These are phyloP conservation scores for Adenanthera pavonina DNA, from an alignment of 306 rosid species.

Conservation along the genomic window DNA sequence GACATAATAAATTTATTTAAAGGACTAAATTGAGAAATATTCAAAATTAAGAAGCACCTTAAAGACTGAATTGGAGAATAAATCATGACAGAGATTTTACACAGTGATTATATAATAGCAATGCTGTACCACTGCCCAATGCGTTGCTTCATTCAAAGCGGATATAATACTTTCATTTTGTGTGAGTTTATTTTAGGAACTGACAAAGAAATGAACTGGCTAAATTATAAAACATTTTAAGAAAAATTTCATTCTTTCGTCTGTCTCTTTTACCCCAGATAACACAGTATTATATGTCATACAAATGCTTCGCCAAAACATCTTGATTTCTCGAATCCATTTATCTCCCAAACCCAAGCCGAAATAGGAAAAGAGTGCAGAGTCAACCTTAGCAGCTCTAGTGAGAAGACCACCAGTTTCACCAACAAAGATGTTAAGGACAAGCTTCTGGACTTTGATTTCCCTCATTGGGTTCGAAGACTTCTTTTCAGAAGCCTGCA, in stretches of 20 bases:
- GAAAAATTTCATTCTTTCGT: no score
- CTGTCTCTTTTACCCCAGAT: not conserved
- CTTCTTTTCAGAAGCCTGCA: constrained; percentile 68
- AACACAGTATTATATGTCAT: not conserved
- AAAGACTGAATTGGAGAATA: not conserved
- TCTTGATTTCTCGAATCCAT: not conserved
- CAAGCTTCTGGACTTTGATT: constrained; percentile 70
- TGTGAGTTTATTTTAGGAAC: not conserved
- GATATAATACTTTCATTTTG: not conserved
- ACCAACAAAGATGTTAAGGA: constrained; percentile 71
- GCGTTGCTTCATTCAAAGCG: no score
- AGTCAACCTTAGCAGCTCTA: constrained; percentile 64
- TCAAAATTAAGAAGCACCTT: not conserved
- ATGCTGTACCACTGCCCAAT: not conserved
- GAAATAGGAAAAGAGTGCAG: not conserved
- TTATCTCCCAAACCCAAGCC: not conserved
- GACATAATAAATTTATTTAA: no score
- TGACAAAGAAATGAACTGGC: not conserved
- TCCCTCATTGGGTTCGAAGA: constrained; percentile 70
- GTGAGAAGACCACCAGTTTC: constrained; percentile 40
- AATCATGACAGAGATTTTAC: not conserved
- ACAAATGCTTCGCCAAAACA: not conserved
- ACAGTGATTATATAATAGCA: not conserved
- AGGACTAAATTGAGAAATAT: no score
- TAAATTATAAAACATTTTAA: not conserved